phyloP scores from a whole-genome alignment of 345 rosid species.

The Lepidium africanum region DNA sequence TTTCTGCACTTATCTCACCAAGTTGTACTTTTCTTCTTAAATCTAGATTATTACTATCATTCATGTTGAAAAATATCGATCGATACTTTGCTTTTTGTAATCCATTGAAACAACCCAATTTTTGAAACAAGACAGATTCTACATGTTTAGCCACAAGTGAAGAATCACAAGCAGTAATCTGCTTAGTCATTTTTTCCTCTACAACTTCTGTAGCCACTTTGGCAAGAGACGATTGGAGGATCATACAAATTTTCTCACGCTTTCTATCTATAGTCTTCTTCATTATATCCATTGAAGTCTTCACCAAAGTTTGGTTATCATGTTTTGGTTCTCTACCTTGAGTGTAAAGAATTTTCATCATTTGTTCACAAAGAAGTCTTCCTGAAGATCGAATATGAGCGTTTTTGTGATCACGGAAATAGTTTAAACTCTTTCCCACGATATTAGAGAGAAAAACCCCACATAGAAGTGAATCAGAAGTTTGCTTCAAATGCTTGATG shows the following conservation, averaged over 20 bases:
- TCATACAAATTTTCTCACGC: slow-evolving; percentile 14
- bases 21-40: slow-evolving; percentile 9
- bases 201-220: slow-evolving; percentile 1
- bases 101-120: neutral
- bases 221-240: neutral
- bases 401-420: neutral
- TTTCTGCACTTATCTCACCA: slow-evolving; percentile 11
- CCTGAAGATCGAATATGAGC: neutral
- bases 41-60: slow-evolving; percentile 12
- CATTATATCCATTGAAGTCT: neutral
- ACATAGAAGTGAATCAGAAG: no score
- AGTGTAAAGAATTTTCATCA: neutral
- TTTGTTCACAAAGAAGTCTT: neutral
- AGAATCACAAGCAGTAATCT: neutral
- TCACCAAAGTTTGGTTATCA: neutral
- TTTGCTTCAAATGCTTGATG: no score
- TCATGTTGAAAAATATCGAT: slow-evolving; percentile 15
- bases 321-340: neutral
- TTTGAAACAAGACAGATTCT: slow-evolving; percentile 4
- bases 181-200: neutral
- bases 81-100: neutral
- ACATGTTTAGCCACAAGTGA: neutral
- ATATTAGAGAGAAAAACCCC: no score
- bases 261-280: neutral
- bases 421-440: no score